phyloP scores from a whole-genome alignment of 2,329 filamentous ascomycete species.

The Neonectria sp. region DNA sequence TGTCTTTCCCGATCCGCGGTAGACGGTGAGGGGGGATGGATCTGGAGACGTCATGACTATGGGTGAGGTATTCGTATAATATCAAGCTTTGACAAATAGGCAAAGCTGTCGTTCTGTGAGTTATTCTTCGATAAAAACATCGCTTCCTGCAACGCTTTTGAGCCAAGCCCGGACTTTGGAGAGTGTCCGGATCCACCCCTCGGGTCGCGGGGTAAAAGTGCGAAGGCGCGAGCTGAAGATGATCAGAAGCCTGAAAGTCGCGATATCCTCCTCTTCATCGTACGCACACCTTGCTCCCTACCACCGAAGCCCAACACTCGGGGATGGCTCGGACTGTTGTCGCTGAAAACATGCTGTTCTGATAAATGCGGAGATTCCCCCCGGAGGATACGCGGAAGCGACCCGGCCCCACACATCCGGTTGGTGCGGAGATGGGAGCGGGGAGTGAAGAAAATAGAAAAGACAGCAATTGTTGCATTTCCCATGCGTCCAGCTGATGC shows the following conservation, averaged over 20 bases:
- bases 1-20: slow-evolving; percentile 62
- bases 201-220: slow-evolving; percentile 19
- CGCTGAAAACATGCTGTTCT: neutral
- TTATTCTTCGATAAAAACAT: neutral
- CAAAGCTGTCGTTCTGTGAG: neutral
- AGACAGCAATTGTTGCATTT: neutral
- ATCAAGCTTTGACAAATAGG: neutral
- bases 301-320: neutral
- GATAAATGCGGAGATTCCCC: neutral
- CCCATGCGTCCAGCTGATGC: slow-evolving; percentile 13
- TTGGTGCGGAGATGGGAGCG: slow-evolving; percentile 12
- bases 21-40: slow-evolving; percentile 53
- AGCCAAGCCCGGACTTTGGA: slow-evolving; percentile 20
- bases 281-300: neutral
- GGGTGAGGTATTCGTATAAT: neutral
- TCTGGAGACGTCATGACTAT: slow-evolving; percentile 18
- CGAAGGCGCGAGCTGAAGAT: slow-evolving; percentile 7
- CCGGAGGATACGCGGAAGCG: neutral
- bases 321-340: neutral
- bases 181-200: slow-evolving; percentile 9
- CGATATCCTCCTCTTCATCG: neutral
- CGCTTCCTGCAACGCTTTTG: neutral
- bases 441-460: neutral
- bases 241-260: neutral
- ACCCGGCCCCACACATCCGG: slow-evolving; percentile 15